These are phyloP conservation scores for Aphanomyces astaci DNA, from an alignment of 352 stramenopile species.

Conservation along the genomic window DNA sequence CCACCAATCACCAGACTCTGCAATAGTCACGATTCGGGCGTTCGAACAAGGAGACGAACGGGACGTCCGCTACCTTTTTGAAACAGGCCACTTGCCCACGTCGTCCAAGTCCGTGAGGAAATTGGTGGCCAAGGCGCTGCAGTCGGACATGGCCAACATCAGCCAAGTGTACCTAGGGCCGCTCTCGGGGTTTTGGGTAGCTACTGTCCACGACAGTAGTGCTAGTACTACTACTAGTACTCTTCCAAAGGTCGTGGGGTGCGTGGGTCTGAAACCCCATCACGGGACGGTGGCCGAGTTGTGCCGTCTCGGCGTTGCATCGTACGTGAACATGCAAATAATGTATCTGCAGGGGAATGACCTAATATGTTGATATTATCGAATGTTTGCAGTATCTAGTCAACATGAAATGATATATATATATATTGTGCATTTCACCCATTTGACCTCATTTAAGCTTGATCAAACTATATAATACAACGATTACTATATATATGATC, in stretches of 20 bases:
- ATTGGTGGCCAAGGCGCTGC: constrained; percentile 53
- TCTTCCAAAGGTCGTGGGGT: constrained; percentile 43
- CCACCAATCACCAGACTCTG: background rate
- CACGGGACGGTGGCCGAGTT: constrained; percentile 34
- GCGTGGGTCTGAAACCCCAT: constrained; percentile 44
- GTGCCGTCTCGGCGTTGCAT: constrained; percentile 48
- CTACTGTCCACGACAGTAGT: constrained; percentile 29
- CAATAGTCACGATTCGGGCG: constrained; percentile 36
- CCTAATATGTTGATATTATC: no score
- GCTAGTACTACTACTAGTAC: no score
- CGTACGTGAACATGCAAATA: no score
- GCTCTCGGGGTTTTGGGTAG: constrained; percentile 53
- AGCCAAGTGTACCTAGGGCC: constrained; percentile 33
- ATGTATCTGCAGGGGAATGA: no score
- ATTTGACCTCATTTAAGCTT: no score
- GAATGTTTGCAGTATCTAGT: no score
- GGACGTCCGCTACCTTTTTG: constrained; percentile 48
- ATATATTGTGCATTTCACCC: no score
- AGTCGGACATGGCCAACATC: constrained; percentile 52
- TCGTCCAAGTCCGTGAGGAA: constrained; percentile 48
- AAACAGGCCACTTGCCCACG: constrained; percentile 51
- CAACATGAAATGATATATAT: no score
- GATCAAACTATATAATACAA: no score
- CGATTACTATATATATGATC: no score
- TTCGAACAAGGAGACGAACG: constrained; percentile 41